A percentile compares a stretch with the other conserved stretches of the same genome.
Evolutionary conservation across 2,329 filamentous ascomycete genomes (phyloP).

Genomic region (Corynespora cassiicola): DNA sequence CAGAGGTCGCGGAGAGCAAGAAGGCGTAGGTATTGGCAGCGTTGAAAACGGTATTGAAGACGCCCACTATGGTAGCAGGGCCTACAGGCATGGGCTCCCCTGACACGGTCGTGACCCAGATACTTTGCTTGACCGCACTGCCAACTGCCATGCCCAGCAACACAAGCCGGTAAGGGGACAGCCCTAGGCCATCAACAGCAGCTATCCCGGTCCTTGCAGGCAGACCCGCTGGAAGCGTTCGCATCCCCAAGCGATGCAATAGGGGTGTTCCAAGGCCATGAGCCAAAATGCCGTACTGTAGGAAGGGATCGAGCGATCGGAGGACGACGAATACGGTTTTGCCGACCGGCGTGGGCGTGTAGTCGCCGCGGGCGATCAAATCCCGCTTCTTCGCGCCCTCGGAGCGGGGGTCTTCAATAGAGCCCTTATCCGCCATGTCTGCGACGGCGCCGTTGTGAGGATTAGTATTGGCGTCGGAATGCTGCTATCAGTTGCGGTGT

Average conservation of each 20-base stretch:
- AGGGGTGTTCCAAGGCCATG: slow-evolving; percentile 49
- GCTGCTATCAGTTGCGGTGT: no score
- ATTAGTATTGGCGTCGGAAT: no score
- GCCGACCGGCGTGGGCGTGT: slow-evolving; percentile 48
- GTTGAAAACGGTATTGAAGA: slow-evolving; percentile 64
- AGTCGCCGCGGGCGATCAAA: slow-evolving; percentile 50
- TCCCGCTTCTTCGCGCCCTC: slow-evolving; percentile 38
- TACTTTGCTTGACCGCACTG: slow-evolving; percentile 62
- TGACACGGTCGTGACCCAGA: slow-evolving; percentile 57
- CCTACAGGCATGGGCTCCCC: slow-evolving; percentile 58
- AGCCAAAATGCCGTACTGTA: slow-evolving; percentile 59
- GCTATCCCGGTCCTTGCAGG: slow-evolving; percentile 48
- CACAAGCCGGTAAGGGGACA: slow-evolving; percentile 59
- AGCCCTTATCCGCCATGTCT: no score
- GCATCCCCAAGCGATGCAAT: slow-evolving; percentile 55
- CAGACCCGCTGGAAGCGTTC: slow-evolving; percentile 50
- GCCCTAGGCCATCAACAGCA: slow-evolving; percentile 50
- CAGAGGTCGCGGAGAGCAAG: slow-evolving; percentile 57
- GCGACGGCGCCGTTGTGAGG: no score
- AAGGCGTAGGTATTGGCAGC: slow-evolving; percentile 63
- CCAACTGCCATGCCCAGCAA: slow-evolving; percentile 62
- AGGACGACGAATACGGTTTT: slow-evolving; percentile 52
- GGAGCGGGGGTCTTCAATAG: slow-evolving; percentile 38
- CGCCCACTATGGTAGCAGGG: slow-evolving; percentile 52
- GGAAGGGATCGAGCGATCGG: slow-evolving; percentile 54